Base-by-base conservation (phyloP, 352 stramenopile genomes). In the Phytopythium helicoides region DNA sequence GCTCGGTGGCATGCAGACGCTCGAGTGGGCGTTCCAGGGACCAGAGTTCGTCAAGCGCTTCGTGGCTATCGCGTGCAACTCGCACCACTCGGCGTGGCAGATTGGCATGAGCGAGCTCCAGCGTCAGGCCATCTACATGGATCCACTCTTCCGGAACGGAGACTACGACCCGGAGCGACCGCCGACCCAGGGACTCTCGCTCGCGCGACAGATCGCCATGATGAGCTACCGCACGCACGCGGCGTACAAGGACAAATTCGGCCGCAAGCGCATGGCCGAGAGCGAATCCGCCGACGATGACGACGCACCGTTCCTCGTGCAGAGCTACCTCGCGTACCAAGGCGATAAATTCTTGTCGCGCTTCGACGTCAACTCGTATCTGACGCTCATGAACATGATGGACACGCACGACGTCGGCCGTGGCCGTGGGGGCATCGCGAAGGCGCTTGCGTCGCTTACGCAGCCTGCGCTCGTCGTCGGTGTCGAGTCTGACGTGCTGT, bases 1-100 rank as follows among this genome's bases (percentile, higher is more conserved):
- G n/a, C 87, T 98, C 61, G 96, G 96, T 25, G 96, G 95, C 23
- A 99, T 99, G 96, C 94, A 98, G 69, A 82, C 90, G n/a, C 88
- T 99, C 47, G 96, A 99, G 68, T 98, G 95, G 89, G 91, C 80
- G 11, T 95, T 97, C 40, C 66, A 97, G 39, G 92, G 80, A 2
- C 52, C 64, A 6, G 72, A 81, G 6, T 96, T 89, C 48, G 88
- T 98, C 16, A 62, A 86, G 48, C 93, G 81, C n/a, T 83, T 97
- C 35, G 71, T 98, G 44, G 75, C 93, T 9, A 98, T 98, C 68
- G 94, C 93, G 15, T 98, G 94, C 66, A 90, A 91, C 48, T 92
- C 94, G 23, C 73, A 91, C 44, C 95, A 98, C 64, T 96, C 92
- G 31, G 92, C 89, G 6, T 99, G 96, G 96, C 95, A 98, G 68